phyloP scores from a whole-genome alignment of 2,329 filamentous ascomycete species.

The Cadophora luteo-olivacea region DNA sequence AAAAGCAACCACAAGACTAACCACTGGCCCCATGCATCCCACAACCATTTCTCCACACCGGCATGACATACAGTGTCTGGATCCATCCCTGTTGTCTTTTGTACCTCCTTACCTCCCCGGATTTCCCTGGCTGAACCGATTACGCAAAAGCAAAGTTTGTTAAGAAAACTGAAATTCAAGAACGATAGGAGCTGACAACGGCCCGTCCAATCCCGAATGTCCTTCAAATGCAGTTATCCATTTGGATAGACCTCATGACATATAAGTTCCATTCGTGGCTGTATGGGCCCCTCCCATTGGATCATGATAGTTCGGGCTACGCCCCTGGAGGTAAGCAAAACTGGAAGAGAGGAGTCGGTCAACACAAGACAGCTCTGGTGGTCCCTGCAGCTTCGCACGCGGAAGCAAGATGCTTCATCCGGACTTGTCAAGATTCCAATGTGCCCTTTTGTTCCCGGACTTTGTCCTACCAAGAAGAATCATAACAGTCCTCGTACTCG shows the following conservation, averaged over 20 bases:
- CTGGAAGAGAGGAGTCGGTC: slow-evolving; percentile 10
- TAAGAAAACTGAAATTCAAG: neutral
- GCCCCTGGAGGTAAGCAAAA: neutral
- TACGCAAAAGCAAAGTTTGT: neutral
- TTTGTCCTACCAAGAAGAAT: neutral
- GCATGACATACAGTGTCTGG: neutral
- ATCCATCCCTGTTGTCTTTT: neutral
- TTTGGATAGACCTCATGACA: slow-evolving; percentile 14
- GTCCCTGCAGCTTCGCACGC: slow-evolving; percentile 19
- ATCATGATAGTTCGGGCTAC: neutral
- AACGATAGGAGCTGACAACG: neutral
- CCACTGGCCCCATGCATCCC: neutral
- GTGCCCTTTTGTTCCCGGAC: no score
- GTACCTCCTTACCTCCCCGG: slow-evolving; percentile 5
- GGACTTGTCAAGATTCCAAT: neutral
- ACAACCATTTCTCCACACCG: slow-evolving; percentile 14
- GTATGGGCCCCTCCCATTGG: slow-evolving; percentile 18
- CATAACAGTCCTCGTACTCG: neutral
- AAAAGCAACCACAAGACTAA: neutral
- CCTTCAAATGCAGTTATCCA: neutral
- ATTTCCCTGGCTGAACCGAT: neutral
- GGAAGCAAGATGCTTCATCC: slow-evolving; percentile 13
- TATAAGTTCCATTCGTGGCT: slow-evolving; percentile 14
- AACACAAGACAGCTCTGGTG: slow-evolving; percentile 3
- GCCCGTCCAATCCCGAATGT: neutral